These are phyloP conservation scores for Claviceps sorghi DNA, from an alignment of 2,329 filamentous ascomycete species.

Conservation along the genomic window DNA sequence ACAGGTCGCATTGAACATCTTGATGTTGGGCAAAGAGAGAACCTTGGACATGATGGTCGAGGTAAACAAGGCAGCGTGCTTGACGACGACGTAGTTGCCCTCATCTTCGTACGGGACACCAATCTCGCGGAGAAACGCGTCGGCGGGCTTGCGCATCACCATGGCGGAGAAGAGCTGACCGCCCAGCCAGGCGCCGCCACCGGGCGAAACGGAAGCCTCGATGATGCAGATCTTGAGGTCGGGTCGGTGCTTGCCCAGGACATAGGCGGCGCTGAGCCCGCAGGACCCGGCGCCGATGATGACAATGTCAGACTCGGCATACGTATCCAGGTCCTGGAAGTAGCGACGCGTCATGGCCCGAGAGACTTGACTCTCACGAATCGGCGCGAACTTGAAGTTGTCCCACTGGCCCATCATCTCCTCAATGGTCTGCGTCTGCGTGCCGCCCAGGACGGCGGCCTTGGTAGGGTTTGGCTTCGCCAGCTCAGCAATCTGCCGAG, in stretches of 20 bases:
- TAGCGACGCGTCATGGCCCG: constrained; percentile 89
- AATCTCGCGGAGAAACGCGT: constrained; percentile 67
- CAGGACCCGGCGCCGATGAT: constrained; percentile 85
- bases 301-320: constrained; percentile 87
- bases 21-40: constrained; percentile 73
- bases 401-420: constrained; percentile 68
- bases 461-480: constrained; percentile 29
- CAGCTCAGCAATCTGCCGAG: constrained; percentile 32
- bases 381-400: constrained; percentile 66
- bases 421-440: constrained; percentile 36
- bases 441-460: constrained; percentile 18
- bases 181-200: constrained; percentile 82
- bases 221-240: constrained; percentile 87
- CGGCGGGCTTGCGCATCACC: constrained; percentile 87
- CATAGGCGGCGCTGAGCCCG: constrained; percentile 72
- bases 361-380: constrained; percentile 83
- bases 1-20: constrained; percentile 88
- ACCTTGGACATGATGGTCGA: constrained; percentile 76
- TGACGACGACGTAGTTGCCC: constrained; percentile 78
- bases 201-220: constrained; percentile 75
- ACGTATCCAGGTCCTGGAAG: constrained; percentile 76
- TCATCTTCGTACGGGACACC: constrained; percentile 81
- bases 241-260: constrained; percentile 67
- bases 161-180: constrained; percentile 91
- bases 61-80: constrained; percentile 87